A percentile compares a stretch with the other conserved stretches of the same genome.
Conservation (phyloP, 176 grass and related monocot genomes). For the Hordeum vulgare region MorexV3_pseudomolecules_assembly NC_058522.1:138458265-138458764, state of each 20-base stretch:
- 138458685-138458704: background rate
- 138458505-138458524: conserved; percentile 11
- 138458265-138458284: background rate
- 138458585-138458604: background rate
- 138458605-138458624: background rate
- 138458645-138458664: background rate
- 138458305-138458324: background rate
- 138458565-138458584: background rate
- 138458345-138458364: background rate
- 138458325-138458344: background rate
- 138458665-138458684: background rate
- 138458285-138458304: background rate
- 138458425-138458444: background rate
- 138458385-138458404: conserved; percentile 19
- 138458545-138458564: background rate
- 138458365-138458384: background rate
- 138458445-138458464: background rate
- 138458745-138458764: conserved; percentile 94
- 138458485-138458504: too few relatives aligned
- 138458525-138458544: background rate
- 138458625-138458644: background rate
- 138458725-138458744: background rate
- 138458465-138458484: background rate
- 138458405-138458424: conserved; percentile 6
- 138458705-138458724: background rate